Base-by-base conservation (phyloP, 108 stramenopile genomes). In the Epipyxis sp. region DNA sequence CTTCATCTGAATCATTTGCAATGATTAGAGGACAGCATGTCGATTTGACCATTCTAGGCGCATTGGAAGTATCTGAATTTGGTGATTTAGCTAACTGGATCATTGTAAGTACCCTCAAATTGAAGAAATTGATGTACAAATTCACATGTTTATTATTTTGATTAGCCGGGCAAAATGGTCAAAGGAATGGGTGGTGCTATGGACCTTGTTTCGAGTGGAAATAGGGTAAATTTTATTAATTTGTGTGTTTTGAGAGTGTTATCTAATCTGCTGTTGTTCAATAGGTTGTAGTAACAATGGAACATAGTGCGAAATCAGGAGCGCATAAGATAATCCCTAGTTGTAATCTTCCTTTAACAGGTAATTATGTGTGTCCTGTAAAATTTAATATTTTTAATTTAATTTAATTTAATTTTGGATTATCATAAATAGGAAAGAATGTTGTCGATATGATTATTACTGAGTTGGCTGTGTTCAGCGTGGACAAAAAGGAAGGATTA, bases 221-320 rank as follows among this genome's bases (percentile, higher is more conserved):
- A 90, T 39, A 83, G 90, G 59, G n/a, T n/a, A n/a, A n/a, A n/a
- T n/a, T n/a, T n/a, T n/a, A n/a, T n/a, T n/a, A n/a, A n/a, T n/a
- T n/a, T n/a, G n/a, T n/a, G n/a, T n/a, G n/a, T n/a, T n/a, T n/a
- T n/a, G n/a, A n/a, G n/a, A n/a, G n/a, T n/a, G n/a, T n/a, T n/a
- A n/a, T n/a, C n/a, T n/a, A n/a, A n/a, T n/a, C n/a, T n/a, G n/a
- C n/a, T n/a, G n/a, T n/a, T n/a, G n/a, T n/a, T n/a, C n/a, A n/a
- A n/a, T n/a, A n/a, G n/a, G 94, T 95, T 0, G 91, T 95, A 35
- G 92, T 95, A 0, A 94, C 94, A 25, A 94, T 95, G 94, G 94
- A 95, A 62, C 94, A 95, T 80, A 88, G 85, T 13, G 91, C 91
- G 13, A 94, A 93, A 85, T 87, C 91, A 81, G 92, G 91, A 3